phyloP scores from a whole-genome alignment of 164 flowering plant species.

The Chimonanthus salicifolius region DNA sequence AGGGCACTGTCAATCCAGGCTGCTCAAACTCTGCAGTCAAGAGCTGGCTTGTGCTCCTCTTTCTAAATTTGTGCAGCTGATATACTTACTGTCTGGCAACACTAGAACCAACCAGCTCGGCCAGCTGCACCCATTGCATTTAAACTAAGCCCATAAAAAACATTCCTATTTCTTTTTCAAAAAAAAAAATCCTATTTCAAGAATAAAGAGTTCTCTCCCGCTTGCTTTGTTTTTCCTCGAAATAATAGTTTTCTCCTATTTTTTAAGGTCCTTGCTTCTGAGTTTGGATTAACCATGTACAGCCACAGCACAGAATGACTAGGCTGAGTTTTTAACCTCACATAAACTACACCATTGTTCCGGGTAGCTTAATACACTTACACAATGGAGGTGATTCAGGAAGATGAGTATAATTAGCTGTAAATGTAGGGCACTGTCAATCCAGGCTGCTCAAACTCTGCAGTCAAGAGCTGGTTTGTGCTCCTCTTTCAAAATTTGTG shows the following conservation, averaged over 20 bases:
- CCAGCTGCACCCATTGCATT: conserved; percentile 21
- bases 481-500: conserved; percentile 14
- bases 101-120: conserved; percentile 33
- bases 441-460: conserved; percentile 20
- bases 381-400: not conserved
- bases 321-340: no score
- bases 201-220: no score
- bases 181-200: no score
- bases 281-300: no score
- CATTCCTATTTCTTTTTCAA: no score
- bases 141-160: no score
- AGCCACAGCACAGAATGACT: no score
- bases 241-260: no score
- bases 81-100: conserved; percentile 26
- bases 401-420: not conserved
- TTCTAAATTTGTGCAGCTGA: conserved; percentile 23
- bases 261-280: no score
- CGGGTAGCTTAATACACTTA: not conserved
- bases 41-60: conserved; percentile 26
- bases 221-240: no score
- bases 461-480: conserved; percentile 34
- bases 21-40: conserved; percentile 22
- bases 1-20: conserved; percentile 27
- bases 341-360: no score
- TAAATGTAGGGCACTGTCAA: conserved; percentile 26